Evolutionary conservation across 805 yeast species (phyloP), one percentile per base, ranked within the genome.

Genomic region (Nakazawaea pomicola): DNA sequence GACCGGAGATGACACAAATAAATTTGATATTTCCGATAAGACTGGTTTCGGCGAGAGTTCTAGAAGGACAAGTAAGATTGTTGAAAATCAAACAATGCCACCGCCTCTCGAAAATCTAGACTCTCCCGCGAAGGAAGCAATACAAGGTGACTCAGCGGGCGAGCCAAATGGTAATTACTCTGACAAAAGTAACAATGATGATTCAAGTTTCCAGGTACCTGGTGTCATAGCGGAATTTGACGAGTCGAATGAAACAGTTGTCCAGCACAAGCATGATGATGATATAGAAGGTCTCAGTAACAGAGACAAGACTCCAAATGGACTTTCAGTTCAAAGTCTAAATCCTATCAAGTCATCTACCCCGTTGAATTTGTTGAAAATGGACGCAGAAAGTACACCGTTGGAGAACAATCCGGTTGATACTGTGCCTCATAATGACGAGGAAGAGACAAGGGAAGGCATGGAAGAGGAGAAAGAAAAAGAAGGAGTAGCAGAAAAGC

Each of bases 171-270:
- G n/a, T n/a, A n/a, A n/a, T n/a, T n/a, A n/a, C n/a, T n/a, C n/a
- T n/a, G n/a, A n/a, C n/a, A n/a, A n/a, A n/a, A n/a, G n/a, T n/a
- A n/a, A n/a, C n/a, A n/a, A n/a, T n/a, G n/a, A n/a, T n/a, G n/a
- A n/a, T n/a, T n/a, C n/a, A n/a, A n/a, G n/a, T n/a, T n/a, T n/a
- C n/a, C n/a, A 10, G 11, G 11, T 34, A 17, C 39, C 44, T 15
- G 44, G 39, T 11, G 36, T 29, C 14, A 15, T 35, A 12, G 36
- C 29, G 16, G 41, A 38, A 18, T 38, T 38, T 32, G 21, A 30
- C 10, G 33, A 46, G 25, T 15, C 38, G 9, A 30, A 14, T 1
- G 21, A 35, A 16, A 14, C 27, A 17, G 29, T 36, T 9, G 41
- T 24, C 33, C 39, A 37, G 25, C n/a, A n/a, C n/a, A n/a, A n/a